These are phyloP conservation scores for Periconia digitata DNA, from an alignment of 2,329 filamentous ascomycete genomes.

Conservation along the genomic window DNA sequence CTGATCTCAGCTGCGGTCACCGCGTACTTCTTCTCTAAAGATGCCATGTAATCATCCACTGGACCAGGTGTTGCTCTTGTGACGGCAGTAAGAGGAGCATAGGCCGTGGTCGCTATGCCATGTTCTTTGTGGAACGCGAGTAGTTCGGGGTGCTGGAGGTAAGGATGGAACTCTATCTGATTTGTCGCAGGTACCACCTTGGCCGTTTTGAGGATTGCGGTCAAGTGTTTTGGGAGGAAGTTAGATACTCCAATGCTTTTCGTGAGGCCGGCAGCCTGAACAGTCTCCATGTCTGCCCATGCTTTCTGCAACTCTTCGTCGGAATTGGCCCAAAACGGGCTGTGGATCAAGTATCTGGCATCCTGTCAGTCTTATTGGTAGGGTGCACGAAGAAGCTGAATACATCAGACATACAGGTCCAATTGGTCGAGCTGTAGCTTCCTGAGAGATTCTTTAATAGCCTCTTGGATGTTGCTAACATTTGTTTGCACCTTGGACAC, in stretches of 20 bases:
- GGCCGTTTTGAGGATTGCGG: slow-evolving; percentile 56
- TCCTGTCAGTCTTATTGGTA: background rate
- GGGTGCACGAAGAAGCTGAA: background rate
- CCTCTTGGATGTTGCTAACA: slow-evolving; percentile 57
- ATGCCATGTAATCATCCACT: slow-evolving; percentile 53
- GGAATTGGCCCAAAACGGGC: slow-evolving; percentile 59
- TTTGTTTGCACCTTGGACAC: slow-evolving; percentile 60
- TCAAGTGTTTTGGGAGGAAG: slow-evolving; percentile 58
- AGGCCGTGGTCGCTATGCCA: slow-evolving; percentile 52
- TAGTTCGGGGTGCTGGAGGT: slow-evolving; percentile 63
- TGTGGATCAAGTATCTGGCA: slow-evolving; percentile 63
- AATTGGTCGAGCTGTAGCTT: slow-evolving; percentile 64
- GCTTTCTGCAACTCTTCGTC: slow-evolving; percentile 58
- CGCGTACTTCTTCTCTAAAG: slow-evolving; percentile 62
- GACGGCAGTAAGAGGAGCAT: slow-evolving; percentile 52
- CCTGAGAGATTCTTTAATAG: slow-evolving; percentile 58
- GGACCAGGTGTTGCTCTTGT: slow-evolving; percentile 60
- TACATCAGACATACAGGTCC: slow-evolving; percentile 53
- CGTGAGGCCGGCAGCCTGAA: slow-evolving; percentile 59
- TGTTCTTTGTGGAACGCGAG: slow-evolving; percentile 55
- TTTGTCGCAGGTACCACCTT: slow-evolving; percentile 63
- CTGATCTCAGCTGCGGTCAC: slow-evolving; percentile 60
- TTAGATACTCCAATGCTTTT: slow-evolving; percentile 65
- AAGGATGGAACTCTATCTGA: slow-evolving; percentile 71
- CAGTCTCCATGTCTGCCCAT: slow-evolving; percentile 62